Conservation (phyloP, 2,329 filamentous ascomycete species). For the Madurella fahalii region DNA sequence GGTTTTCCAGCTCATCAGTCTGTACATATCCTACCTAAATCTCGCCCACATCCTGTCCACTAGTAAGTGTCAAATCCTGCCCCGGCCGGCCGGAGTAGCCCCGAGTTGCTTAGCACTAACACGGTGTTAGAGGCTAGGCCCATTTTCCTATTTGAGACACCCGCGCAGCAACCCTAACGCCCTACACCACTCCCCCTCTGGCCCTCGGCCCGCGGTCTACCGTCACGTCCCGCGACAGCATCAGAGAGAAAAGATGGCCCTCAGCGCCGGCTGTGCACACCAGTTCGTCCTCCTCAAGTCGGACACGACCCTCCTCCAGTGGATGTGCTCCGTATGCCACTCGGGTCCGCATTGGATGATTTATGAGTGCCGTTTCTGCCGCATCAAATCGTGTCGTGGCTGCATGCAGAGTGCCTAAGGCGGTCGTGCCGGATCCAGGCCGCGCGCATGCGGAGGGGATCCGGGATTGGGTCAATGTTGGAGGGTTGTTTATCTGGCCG, state of each 20-base stretch:
- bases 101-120: constrained; percentile 17
- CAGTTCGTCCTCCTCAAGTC: constrained; percentile 62
- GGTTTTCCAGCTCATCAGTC: background rate
- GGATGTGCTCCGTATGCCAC: constrained; percentile 61
- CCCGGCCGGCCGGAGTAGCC: background rate
- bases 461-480: background rate
- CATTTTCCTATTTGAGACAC: constrained; percentile 16
- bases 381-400: constrained; percentile 58
- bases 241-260: constrained; percentile 38
- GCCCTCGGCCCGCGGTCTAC: constrained; percentile 8
- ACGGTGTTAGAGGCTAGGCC: constrained; percentile 12
- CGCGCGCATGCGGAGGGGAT: background rate
- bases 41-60: background rate
- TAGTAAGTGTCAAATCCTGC: constrained; percentile 12
- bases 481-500: background rate
- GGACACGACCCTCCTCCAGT: constrained; percentile 60
- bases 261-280: constrained; percentile 55
- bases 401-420: constrained; percentile 46
- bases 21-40: background rate
- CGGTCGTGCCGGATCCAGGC: constrained; percentile 1
- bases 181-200: constrained; percentile 1
- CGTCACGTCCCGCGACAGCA: background rate
- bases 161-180: constrained; percentile 5
- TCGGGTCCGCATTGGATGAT: constrained; percentile 65
- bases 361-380: constrained; percentile 66